Base-by-base conservation (phyloP, 805 yeast genomes). In the Barnettozyma salicaria region DNA sequence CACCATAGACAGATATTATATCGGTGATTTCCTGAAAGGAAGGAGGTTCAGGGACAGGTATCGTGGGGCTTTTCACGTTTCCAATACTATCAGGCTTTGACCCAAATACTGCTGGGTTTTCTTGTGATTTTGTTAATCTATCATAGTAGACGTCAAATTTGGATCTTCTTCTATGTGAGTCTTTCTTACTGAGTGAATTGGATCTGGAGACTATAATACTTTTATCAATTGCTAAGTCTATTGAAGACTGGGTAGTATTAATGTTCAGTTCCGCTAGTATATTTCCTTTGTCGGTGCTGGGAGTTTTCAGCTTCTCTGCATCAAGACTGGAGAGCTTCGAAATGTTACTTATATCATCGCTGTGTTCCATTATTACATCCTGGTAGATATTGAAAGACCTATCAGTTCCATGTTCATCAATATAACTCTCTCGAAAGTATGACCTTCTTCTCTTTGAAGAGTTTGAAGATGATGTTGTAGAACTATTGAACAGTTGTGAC, bases 331-430 rank as follows among this genome's bases (percentile, higher is more conserved):
- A 46, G 5, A 51, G 30, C 2, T 50, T 49, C 3, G 50, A 23
- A 3, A 50, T 37, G 6, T 47, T 45, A 23, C 41, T 38, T 23
- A 48, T 30, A 12, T 48, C 55, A 20, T 45, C 49, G n/a, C 23
- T 30, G 17, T 44, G 39, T 29, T 53, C 58, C 21, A 49, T 35
- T 16, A 52, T 52, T 5, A 33, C 49, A 28, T 53, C 55, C 12
- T 42, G 53, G 24, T 30, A 53, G n/a, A 53, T 48, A 26, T 36
- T 44, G 31, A 53, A 53, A 4, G 43, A 36, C 35, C 42, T 42
- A 29, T 42, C 35, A 0, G 27, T 32, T 7, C 57, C 58, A 27
- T 40, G 44, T 3, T 52, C 57, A 27, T 53, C 58, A 13, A 51
- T 42, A 34, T 27, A 53, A 3, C 48, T 39, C 29, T 53, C 57